Evolutionary conservation across 2,329 filamentous ascomycete species (phyloP), one percentile per base, ranked within the genome.

Genomic region (Talaromyces funiculosus): DNA sequence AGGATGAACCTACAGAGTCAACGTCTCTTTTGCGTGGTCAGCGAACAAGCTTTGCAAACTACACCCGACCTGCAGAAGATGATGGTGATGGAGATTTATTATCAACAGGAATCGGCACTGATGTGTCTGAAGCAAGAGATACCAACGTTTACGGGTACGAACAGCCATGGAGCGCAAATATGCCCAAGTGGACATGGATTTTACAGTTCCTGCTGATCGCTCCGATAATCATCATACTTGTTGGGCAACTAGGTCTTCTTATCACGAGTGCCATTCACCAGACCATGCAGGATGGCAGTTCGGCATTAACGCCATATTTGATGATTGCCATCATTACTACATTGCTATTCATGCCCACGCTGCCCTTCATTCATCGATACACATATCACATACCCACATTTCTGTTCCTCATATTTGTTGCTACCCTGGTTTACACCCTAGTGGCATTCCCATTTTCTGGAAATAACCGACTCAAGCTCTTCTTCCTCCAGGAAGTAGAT

Each of bases 151-250:
- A 87, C 69, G 83, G 84, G 12, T 78, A 84, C 57, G 94, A 97
- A 71, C 94, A 97, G 73, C 78, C 82, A 14, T 99, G 94, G 94
- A 96, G 91, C 56, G 83, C 83, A 3, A 82, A 82, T 38, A 77
- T 97, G 58, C 90, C 91, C 1, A 84, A 82, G 47, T 97, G 89
- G 89, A 86, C 89, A 18, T 99, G 94, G 94, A 74, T 94, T 43
- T 67, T 96, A 18, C 92, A 99, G 69, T 88, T 97, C 65, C 78
- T 97, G 3, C 71, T 97, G 16, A 78, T 95, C 9, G 89, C 85
- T 0, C 92, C 92, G 0, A 84, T 96, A 57, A 84, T 87, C 53
- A 79, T 96, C 49, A 87, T 94, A 62, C 73, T 97, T 20, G 76
- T 90, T 16, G 90, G 87, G 1, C 91, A 96, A 69, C 81, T 92